phyloP scores from a whole-genome alignment of 805 yeast genomes.

The Yarrowia sp. region DNA sequence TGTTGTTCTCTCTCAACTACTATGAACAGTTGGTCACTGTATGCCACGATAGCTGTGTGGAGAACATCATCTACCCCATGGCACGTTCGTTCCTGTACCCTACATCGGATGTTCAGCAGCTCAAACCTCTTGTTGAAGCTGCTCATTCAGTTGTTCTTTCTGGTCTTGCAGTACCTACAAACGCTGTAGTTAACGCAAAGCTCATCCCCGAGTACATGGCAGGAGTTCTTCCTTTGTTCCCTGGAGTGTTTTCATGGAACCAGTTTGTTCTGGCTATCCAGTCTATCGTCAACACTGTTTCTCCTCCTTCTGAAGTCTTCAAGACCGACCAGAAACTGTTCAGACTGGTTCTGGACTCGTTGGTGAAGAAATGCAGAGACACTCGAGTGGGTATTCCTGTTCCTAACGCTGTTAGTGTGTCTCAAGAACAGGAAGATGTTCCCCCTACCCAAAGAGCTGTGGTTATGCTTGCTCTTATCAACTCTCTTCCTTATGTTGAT shows the following conservation, averaged over 20 bases:
- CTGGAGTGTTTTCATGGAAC: conserved; percentile 49
- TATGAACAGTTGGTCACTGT: conserved; percentile 38
- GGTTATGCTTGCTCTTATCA: conserved; percentile 32
- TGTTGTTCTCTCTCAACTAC: conserved; percentile 38
- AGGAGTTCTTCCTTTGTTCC: conserved; percentile 55
- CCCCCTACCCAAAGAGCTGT: conserved; percentile 20
- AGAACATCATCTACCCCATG: conserved; percentile 39
- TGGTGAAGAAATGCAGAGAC: conserved; percentile 7
- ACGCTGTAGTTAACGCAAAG: conserved; percentile 14
- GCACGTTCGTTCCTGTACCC: conserved; percentile 32
- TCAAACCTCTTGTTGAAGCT: conserved; percentile 51
- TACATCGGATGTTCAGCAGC: conserved; percentile 16
- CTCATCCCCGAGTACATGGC: conserved; percentile 45
- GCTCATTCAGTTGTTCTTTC: conserved; percentile 60
- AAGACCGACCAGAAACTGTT: conserved; percentile 33
- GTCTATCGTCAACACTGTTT: conserved; percentile 49
- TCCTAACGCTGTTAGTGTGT: not conserved
- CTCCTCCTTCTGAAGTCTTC: conserved; percentile 40
- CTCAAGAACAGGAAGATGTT: not conserved
- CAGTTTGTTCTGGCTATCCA: conserved; percentile 60
- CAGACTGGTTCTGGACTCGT: conserved; percentile 43
- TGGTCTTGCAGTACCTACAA: conserved; percentile 33
- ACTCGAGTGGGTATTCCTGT: not conserved
- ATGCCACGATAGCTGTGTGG: conserved; percentile 42
- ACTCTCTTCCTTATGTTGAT: conserved; percentile 30